Percentiles rank a stretch among this genome's conserved stretches.
phyloP scores from a whole-genome alignment of 495 filamentous ascomycete species.

The Achaetomiella virescens region DNA sequence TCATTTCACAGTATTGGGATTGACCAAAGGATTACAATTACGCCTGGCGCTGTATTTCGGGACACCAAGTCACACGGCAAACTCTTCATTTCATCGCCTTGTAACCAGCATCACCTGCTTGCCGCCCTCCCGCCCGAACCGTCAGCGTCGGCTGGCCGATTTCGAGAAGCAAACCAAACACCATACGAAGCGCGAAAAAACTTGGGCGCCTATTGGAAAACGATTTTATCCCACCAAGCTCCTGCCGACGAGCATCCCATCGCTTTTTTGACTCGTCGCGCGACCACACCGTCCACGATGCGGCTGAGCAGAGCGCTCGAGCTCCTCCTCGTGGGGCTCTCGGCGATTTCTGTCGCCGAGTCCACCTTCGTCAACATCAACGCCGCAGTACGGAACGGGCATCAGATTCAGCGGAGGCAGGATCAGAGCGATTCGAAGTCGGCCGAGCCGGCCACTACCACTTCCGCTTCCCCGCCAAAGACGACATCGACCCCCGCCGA shows the following conservation, averaged over 20 bases:
- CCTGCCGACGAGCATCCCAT: background rate
- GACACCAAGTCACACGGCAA: conserved; percentile 10
- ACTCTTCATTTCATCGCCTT: conserved; percentile 10
- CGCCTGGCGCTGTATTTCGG: background rate
- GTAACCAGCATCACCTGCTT: background rate
- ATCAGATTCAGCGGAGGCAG: conserved; percentile 22
- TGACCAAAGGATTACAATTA: background rate
- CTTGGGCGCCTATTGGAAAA: background rate
- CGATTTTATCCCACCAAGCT: no score
- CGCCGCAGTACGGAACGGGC: conserved; percentile 14
- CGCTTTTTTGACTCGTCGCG: background rate
- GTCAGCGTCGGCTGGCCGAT: background rate
- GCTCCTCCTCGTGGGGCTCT: conserved; percentile 37
- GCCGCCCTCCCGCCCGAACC: conserved; percentile 4
- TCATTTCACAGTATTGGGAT: background rate
- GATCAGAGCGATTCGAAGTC: conserved; percentile 8
- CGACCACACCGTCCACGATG: conserved; percentile 26
- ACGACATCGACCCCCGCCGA: conserved; percentile 12
- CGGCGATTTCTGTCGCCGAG: conserved; percentile 34
- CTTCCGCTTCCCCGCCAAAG: background rate
- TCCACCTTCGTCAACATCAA: conserved; percentile 31
- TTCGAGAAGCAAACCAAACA: background rate
- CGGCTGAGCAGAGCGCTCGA: conserved; percentile 31
- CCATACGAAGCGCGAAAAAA: background rate
- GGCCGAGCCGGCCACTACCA: background rate